Evolutionary conservation across 805 yeast genomes (phyloP), one percentile per base, ranked within the genome.

Genomic region (Sugiyamaella valdiviana): DNA sequence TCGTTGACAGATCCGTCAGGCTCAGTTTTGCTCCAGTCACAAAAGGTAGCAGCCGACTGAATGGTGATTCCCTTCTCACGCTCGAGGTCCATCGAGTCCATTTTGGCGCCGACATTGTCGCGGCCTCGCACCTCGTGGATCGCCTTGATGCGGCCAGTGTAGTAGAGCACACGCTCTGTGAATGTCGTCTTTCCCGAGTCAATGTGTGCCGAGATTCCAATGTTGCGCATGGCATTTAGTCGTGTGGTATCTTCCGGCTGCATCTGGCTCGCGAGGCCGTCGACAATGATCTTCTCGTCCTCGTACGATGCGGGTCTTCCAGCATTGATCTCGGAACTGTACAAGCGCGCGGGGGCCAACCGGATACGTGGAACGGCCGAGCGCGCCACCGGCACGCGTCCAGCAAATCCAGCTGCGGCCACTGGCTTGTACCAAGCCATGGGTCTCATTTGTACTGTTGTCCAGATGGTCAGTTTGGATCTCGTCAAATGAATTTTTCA

Each of bases 51-150:
- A 54, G 99, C 99, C 52, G 96, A 88, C 71, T 93, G 99, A 65
- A 93, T 93, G 45, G 99, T 93, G 63, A 93, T 93, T 69, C 99
- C 99, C 66, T 93, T 93, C 69, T 93, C 99, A 66, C 99, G 82
- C 71, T 93, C 99, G 57, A 93, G 76, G 60, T 93, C 99, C 99
- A 93, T 93, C 52, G 90, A 91, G 69, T 93, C 99, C 99, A 93
- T 93, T 72, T 90, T 93, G 49, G 99, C 99, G 52, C 99, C 99
- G 50, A 93, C 98, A 57, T 89, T 83, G 66, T 93, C 99, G 62
- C 93, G 80, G 42, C 99, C 99, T 66, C 99, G 78, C 7, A 70
- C 97, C 69, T 90, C 98, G 63, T 90, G 98, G 61, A 90, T 91
- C 23, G 95, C 95, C 64, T 90, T 87, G 67, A 93, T 93, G 64